A percentile compares a stretch with the other conserved stretches of the same genome.
phyloP scores from a whole-genome alignment of 495 filamentous ascomycete genomes.

The Penicillium coffeae region DNA sequence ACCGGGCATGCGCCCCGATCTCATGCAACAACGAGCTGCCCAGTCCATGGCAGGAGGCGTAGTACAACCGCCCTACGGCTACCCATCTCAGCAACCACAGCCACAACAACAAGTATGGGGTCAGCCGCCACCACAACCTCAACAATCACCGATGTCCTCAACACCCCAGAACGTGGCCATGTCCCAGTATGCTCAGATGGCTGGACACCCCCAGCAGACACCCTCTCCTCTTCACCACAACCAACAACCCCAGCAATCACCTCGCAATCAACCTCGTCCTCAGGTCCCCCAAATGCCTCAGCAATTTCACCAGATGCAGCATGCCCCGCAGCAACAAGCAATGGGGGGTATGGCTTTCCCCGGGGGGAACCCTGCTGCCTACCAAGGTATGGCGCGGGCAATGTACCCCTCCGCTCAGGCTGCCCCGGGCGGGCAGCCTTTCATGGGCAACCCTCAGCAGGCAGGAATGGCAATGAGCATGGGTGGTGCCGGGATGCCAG shows the following conservation, averaged over 20 bases:
- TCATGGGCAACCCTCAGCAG: constrained; percentile 38
- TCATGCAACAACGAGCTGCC: constrained; percentile 44
- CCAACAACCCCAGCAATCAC: constrained; percentile 46
- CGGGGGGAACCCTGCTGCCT: constrained; percentile 31
- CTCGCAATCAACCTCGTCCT: constrained; percentile 44
- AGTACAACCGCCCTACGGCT: constrained; percentile 44
- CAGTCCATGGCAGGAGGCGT: constrained; percentile 38
- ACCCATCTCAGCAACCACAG: constrained; percentile 42
- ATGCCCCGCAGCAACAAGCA: constrained; percentile 55
- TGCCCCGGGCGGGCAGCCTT: constrained; percentile 35
- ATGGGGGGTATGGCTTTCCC: constrained; percentile 44
- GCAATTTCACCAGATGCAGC: constrained; percentile 45
- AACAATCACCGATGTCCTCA: constrained; percentile 44
- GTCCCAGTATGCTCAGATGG: constrained; percentile 43
- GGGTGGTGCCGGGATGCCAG: constrained; percentile 36
- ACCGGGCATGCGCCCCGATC: constrained; percentile 39
- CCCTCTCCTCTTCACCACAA: constrained; percentile 42
- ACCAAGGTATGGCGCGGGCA: constrained; percentile 35
- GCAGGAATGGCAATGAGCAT: constrained; percentile 40
- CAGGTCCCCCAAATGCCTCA: constrained; percentile 41
- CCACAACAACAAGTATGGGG: constrained; percentile 49
- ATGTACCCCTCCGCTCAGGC: constrained; percentile 43
- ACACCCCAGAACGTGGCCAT: constrained; percentile 40
- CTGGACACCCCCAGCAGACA: constrained; percentile 35
- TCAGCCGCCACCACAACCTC: constrained; percentile 52